phyloP scores from a whole-genome alignment of 305 asterid genomes.

The Rubia balearica region DNA sequence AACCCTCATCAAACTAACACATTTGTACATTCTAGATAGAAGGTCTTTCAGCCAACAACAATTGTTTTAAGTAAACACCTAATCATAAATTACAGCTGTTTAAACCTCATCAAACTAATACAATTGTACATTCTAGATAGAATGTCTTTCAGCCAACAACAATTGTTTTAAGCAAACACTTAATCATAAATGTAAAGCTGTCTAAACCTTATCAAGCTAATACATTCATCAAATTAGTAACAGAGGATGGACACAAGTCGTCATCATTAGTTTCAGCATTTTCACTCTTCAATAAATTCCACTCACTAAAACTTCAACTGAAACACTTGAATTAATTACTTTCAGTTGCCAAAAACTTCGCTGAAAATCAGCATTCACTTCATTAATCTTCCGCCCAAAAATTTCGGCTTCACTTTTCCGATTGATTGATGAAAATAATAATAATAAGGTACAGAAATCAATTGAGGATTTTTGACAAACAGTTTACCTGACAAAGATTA shows the following conservation, averaged over 20 bases:
- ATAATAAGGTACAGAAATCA: constrained; percentile 15
- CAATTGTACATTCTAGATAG: not conserved
- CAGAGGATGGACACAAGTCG: not conserved
- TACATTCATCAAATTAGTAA: not conserved
- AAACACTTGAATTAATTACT: not conserved
- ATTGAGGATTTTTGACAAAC: constrained; percentile 21
- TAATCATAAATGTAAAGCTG: not conserved
- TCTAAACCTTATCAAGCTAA: not conserved
- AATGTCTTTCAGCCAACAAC: not conserved
- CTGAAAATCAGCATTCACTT: not conserved
- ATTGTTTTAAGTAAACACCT: too few relatives aligned
- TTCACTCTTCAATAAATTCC: not conserved
- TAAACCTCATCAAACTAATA: too few relatives aligned
- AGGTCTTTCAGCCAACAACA: too few relatives aligned
- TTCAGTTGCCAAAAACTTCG: not conserved
- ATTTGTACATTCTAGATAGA: too few relatives aligned
- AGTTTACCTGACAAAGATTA: constrained; percentile 85
- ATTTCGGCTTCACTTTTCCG: not conserved
- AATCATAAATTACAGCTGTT: too few relatives aligned
- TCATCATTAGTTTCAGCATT: not conserved
- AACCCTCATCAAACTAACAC: not conserved
- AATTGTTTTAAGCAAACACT: not conserved
- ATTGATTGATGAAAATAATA: not conserved
- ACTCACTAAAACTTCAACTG: not conserved
- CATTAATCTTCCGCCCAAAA: not conserved